Evolutionary conservation across 2,329 filamentous ascomycete genomes (phyloP).

Genomic region (Nannizziopsis arthrosporioides): DNA sequence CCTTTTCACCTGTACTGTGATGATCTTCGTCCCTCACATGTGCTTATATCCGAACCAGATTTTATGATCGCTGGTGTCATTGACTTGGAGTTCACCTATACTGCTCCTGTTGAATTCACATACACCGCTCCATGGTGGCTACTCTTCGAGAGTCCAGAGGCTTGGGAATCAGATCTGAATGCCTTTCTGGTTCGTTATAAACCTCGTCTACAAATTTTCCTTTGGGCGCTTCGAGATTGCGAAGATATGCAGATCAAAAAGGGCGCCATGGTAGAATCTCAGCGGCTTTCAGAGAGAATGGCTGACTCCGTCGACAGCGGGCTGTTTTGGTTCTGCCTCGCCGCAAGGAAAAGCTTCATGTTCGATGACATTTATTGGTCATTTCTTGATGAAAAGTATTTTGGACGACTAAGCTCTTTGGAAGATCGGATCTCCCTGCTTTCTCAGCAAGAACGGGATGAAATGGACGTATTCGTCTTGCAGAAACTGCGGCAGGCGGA

Average conservation of each 20-base stretch:
- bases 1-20: constrained; percentile 21
- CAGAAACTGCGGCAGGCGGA: constrained; percentile 7
- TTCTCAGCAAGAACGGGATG: constrained; percentile 4
- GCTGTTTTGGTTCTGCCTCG: constrained; percentile 16
- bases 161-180: constrained; percentile 19
- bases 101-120: constrained; percentile 18
- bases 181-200: constrained; percentile 20
- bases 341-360: constrained; percentile 13
- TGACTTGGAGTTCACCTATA: constrained; percentile 24
- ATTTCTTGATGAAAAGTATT: constrained; percentile 12
- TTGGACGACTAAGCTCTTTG: constrained; percentile 3
- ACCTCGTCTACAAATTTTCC: constrained; percentile 19
- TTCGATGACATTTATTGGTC: constrained; percentile 17
- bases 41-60: constrained; percentile 18
- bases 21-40: constrained; percentile 20
- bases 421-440: constrained; percentile 6
- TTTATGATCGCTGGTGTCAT: constrained; percentile 17
- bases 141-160: constrained; percentile 16
- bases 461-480: constrained; percentile 5
- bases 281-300: constrained; percentile 15
- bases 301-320: constrained; percentile 14
- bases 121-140: constrained; percentile 20
- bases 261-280: constrained; percentile 12
- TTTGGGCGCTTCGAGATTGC: constrained; percentile 17
- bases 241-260: constrained; percentile 16